These are phyloP conservation scores for Sporothrix curviconia DNA, from an alignment of 2,329 filamentous ascomycete genomes.

Conservation along the genomic window DNA sequence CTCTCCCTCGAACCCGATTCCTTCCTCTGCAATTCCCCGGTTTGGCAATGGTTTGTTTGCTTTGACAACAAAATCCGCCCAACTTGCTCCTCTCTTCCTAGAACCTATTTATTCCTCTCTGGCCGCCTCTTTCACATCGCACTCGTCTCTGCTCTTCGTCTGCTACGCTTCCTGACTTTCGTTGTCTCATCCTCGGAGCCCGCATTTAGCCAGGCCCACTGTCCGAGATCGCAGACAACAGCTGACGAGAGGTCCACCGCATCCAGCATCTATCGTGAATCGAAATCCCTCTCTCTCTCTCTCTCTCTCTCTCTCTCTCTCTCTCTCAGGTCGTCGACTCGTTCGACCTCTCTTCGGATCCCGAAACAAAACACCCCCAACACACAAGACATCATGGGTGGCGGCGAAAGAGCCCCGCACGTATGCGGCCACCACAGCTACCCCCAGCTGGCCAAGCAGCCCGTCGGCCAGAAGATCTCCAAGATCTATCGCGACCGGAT, in stretches of 20 bases:
- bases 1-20: neutral
- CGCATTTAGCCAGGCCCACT: slow-evolving; percentile 2
- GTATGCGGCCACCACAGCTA: slow-evolving; percentile 17
- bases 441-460: slow-evolving; percentile 21
- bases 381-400: slow-evolving; percentile 20
- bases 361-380: neutral
- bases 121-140: neutral
- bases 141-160: neutral
- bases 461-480: slow-evolving; percentile 22
- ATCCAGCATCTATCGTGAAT: too few species aligned
- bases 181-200: neutral
- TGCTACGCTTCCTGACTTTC: neutral
- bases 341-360: neutral
- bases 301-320: too few species aligned
- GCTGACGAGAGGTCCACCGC: neutral
- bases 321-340: neutral
- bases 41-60: too few species aligned
- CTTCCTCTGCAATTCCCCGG: neutral
- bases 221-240: neutral
- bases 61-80: too few species aligned
- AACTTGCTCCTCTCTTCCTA: neutral
- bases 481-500: slow-evolving; percentile 22
- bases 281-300: too few species aligned
- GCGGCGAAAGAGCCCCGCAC: slow-evolving; percentile 18
- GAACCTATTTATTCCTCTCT: neutral